A percentile compares a stretch with the other conserved stretches of the same genome.
These are phyloP conservation scores for Houttuynia cordata DNA, from an alignment of 164 flowering plant species.

Conservation along the genomic window DNA sequence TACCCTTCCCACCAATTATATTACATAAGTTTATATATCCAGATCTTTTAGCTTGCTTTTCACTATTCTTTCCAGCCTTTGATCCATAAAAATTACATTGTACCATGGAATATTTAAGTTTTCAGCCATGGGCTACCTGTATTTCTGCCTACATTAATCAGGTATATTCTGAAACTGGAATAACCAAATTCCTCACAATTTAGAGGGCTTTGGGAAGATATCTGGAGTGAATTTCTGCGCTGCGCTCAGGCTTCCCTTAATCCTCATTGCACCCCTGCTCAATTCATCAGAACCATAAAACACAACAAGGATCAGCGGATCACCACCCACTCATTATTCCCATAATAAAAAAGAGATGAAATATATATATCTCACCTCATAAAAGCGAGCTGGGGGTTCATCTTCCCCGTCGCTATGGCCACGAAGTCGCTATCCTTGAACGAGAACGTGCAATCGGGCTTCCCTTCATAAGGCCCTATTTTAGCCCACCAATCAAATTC, in stretches of 20 bases:
- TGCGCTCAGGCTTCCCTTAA: constrained; percentile 89
- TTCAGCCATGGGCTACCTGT: no score
- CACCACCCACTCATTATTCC: background rate
- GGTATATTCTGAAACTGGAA: no score
- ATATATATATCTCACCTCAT: constrained; percentile 48
- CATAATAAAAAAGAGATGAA: background rate
- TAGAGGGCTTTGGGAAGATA: constrained; percentile 94
- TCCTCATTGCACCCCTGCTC: constrained; percentile 83
- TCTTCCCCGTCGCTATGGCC: constrained; percentile 75
- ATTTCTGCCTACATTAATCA: no score
- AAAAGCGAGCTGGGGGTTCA: constrained; percentile 96
- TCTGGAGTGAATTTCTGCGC: constrained; percentile 97
- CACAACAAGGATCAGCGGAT: background rate
- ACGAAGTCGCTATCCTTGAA: constrained; percentile 86
- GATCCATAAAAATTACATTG: no score
- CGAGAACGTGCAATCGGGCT: constrained; percentile 91
- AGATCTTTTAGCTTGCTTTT: no score
- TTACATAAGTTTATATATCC: no score
- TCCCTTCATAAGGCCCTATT: constrained; percentile 76
- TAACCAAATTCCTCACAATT: constrained; percentile 40
- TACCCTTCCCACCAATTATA: no score
- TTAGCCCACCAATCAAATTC: background rate
- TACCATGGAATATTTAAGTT: no score
- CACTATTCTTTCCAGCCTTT: no score
- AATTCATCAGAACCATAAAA: background rate